Conservation (phyloP, 2,329 filamentous ascomycete species). For the Aspergillus udagawae region DNA sequence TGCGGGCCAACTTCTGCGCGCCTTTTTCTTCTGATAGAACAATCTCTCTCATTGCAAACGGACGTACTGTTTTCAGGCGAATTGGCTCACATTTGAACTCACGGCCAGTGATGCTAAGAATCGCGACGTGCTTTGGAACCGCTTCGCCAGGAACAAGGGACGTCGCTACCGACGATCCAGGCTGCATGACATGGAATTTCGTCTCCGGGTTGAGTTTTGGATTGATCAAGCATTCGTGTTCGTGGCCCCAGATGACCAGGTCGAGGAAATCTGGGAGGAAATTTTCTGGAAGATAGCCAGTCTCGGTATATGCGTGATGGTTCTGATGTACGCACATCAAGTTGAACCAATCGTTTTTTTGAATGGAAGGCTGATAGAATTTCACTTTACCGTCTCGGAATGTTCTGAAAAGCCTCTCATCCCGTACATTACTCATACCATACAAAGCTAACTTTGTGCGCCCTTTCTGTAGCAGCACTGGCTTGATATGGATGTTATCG, state of each 20-base stretch:
- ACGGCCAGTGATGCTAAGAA: conserved; percentile 77
- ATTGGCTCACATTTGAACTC: conserved; percentile 78
- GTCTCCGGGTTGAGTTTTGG: conserved; percentile 79
- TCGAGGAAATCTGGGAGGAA: conserved; percentile 90
- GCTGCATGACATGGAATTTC: conserved; percentile 94
- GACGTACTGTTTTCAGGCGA: conserved; percentile 80
- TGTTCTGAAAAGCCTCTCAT: conserved; percentile 89
- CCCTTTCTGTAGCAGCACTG: conserved; percentile 89
- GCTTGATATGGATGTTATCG: conserved; percentile 90
- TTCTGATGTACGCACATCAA: conserved; percentile 94
- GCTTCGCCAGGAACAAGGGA: conserved; percentile 88
- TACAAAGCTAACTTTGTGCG: conserved; percentile 88
- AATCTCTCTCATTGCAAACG: conserved; percentile 84
- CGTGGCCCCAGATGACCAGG: conserved; percentile 92
- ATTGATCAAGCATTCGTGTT: conserved; percentile 92
- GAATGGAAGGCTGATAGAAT: conserved; percentile 78
- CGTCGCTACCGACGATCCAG: conserved; percentile 91
- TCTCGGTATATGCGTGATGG: conserved; percentile 85
- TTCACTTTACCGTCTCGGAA: conserved; percentile 91
- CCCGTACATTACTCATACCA: conserved; percentile 90
- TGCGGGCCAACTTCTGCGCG: conserved; percentile 72
- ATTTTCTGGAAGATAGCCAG: conserved; percentile 89
- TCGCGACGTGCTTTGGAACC: conserved; percentile 82
- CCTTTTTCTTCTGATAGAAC: conserved; percentile 69
- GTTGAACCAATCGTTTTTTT: conserved; percentile 92